Evolutionary conservation across 108 stramenopile genomes (phyloP).

Genomic region (Cyclotella choctawhatcheeana): DNA sequence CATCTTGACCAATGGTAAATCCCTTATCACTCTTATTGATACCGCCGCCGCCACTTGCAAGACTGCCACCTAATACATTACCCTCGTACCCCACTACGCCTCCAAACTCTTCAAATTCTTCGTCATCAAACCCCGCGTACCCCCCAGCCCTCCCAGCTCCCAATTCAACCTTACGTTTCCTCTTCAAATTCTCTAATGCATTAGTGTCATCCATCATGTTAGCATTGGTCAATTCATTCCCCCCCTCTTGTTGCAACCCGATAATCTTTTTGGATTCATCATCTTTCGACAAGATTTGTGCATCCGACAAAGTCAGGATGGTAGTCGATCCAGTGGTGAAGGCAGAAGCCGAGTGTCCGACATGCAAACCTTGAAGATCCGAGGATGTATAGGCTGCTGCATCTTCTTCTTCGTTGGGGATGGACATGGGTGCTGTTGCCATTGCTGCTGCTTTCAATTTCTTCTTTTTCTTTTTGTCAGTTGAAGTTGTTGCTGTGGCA

Average conservation of each 20-base stretch:
- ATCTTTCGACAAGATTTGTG: slow-evolving; percentile 50
- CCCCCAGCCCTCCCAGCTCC: slow-evolving; percentile 87
- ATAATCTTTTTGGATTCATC: slow-evolving; percentile 40
- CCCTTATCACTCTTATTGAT: slow-evolving; percentile 31
- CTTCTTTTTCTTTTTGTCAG: slow-evolving; percentile 26
- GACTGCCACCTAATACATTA: background rate
- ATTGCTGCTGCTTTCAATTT: slow-evolving; percentile 32
- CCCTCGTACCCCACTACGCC: slow-evolving; percentile 38
- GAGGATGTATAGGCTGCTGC: slow-evolving; percentile 49
- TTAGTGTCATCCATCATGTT: slow-evolving; percentile 52
- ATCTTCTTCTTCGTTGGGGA: background rate
- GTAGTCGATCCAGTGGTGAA: slow-evolving; percentile 65
- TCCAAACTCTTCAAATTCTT: slow-evolving; percentile 90
- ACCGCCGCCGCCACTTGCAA: slow-evolving; percentile 8
- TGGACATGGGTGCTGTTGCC: background rate
- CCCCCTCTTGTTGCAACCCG: slow-evolving; percentile 26
- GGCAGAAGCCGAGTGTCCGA: slow-evolving; percentile 63
- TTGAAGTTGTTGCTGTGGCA: slow-evolving; percentile 1
- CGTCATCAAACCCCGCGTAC: slow-evolving; percentile 92
- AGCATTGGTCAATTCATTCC: slow-evolving; percentile 28
- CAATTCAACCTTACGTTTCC: slow-evolving; percentile 76
- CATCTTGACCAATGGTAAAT: slow-evolving; percentile 61
- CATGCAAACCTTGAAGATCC: slow-evolving; percentile 74
- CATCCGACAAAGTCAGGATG: slow-evolving; percentile 80
- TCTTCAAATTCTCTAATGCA: slow-evolving; percentile 72